These are phyloP conservation scores for Hygrophoropsis aurantiaca DNA, from an alignment of 768 basidiomycete genomes.

Conservation along the genomic window DNA sequence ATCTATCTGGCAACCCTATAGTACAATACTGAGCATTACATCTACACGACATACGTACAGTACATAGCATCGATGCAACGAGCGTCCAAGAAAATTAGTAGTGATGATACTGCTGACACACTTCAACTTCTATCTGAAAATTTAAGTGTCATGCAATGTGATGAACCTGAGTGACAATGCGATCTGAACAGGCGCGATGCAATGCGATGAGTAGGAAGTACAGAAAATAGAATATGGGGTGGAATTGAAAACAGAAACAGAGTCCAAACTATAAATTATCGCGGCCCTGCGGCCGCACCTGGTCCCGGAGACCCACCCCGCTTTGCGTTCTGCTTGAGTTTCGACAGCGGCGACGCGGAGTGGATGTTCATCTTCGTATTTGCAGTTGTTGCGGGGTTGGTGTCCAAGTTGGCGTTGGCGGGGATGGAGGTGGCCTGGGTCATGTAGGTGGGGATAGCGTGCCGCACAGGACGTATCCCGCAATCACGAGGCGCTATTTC, in stretches of 20 bases:
- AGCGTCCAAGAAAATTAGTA: not conserved
- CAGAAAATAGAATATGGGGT: too few relatives aligned
- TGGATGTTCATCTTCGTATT: too few relatives aligned
- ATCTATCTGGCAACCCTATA: not conserved
- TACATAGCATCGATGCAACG: not conserved
- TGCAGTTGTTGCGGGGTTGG: too few relatives aligned
- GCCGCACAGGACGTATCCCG: conserved; percentile 48
- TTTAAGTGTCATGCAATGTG: too few relatives aligned
- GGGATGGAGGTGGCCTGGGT: too few relatives aligned
- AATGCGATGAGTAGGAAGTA: not conserved
- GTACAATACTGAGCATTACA: not conserved
- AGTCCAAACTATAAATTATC: conserved; percentile 14
- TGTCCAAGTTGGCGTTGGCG: too few relatives aligned
- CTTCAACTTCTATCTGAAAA: not conserved
- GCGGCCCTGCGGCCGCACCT: conserved; percentile 15
- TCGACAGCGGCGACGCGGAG: conserved; percentile 22
- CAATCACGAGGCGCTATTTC: conserved; percentile 81
- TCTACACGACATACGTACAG: not conserved
- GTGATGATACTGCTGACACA: not conserved
- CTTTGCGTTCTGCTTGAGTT: conserved; percentile 27
- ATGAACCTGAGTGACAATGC: not conserved
- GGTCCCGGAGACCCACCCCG: conserved; percentile 23
- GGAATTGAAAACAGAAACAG: too few relatives aligned
- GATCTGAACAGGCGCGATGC: not conserved
- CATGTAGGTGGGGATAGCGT: conserved; percentile 20